phyloP scores from a whole-genome alignment of 495 filamentous ascomycete genomes.

The Delitschia confertaspora region DNA sequence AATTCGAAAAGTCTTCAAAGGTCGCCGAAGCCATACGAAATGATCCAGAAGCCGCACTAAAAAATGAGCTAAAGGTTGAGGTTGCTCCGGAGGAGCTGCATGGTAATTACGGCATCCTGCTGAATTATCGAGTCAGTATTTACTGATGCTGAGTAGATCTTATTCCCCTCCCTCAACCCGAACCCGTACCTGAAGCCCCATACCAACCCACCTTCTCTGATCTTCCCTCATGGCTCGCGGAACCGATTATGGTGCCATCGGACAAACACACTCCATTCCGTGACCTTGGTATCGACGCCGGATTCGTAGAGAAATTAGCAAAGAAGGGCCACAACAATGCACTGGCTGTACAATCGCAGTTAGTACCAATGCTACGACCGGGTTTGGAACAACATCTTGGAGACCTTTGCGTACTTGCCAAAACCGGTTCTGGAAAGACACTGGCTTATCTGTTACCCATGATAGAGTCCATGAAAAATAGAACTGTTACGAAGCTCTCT shows the following conservation, averaged over 20 bases:
- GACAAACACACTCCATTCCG: conserved; percentile 52
- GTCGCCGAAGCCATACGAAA: conserved; percentile 15
- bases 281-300: conserved; percentile 47
- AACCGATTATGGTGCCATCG: conserved; percentile 56
- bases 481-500: conserved; percentile 52
- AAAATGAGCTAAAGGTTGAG: conserved; percentile 8
- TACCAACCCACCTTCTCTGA: conserved; percentile 46
- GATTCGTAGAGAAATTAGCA: conserved; percentile 52
- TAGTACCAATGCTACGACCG: conserved; percentile 68
- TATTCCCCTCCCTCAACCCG: conserved; percentile 69
- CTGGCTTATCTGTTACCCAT: conserved; percentile 84
- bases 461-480: conserved; percentile 57
- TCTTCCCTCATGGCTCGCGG: conserved; percentile 64
- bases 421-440: conserved; percentile 91
- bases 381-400: conserved; percentile 47
- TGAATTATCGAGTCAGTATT: no score
- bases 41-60: conserved; percentile 1
- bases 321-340: conserved; percentile 61
- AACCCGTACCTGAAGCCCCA: conserved; percentile 45
- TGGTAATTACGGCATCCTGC: conserved; percentile 31
- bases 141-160: conserved; percentile 36
- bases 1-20: conserved; percentile 33
- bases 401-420: conserved; percentile 79
- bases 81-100: conserved; percentile 44
- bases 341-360: conserved; percentile 74